Evolutionary conservation across 352 stramenopile genomes (phyloP).

Genomic region (Phytopythium mirpurense): DNA sequence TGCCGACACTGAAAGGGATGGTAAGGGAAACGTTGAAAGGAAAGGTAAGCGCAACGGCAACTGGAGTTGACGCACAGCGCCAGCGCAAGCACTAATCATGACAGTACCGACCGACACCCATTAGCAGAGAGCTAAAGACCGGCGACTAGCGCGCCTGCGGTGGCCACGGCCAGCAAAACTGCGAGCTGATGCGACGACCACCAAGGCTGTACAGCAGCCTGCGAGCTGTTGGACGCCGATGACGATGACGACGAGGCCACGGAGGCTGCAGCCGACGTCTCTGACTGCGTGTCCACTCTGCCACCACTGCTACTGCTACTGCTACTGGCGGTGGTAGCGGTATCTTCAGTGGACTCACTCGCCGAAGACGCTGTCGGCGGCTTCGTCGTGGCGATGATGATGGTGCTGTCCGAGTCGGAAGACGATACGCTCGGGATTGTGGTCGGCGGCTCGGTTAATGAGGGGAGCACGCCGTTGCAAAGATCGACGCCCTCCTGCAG

Average conservation of each 20-base stretch:
- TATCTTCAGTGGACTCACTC: too few species aligned
- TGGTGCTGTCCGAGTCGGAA: neutral
- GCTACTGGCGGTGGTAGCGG: too few species aligned
- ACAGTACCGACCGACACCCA: too few species aligned
- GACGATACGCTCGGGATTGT: neutral
- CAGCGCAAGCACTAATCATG: too few species aligned
- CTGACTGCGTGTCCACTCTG: neutral
- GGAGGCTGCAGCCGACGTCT: neutral
- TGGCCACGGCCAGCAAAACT: neutral
- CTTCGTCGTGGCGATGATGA: constrained; percentile 1
- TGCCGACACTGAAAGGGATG: too few species aligned
- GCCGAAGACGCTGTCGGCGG: neutral
- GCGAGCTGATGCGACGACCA: neutral
- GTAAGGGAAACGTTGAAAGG: neutral
- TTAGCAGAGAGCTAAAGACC: neutral
- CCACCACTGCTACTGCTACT: neutral
- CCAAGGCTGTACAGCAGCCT: neutral
- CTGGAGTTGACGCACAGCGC: too few species aligned
- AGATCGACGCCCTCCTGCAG: neutral
- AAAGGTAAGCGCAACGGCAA: neutral
- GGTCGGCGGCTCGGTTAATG: neutral
- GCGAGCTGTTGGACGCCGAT: neutral
- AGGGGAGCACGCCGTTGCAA: neutral
- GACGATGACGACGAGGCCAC: neutral
- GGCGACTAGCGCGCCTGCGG: neutral